Base-by-base conservation (phyloP, 805 yeast species). In the Schwanniomyces sp. region DNA sequence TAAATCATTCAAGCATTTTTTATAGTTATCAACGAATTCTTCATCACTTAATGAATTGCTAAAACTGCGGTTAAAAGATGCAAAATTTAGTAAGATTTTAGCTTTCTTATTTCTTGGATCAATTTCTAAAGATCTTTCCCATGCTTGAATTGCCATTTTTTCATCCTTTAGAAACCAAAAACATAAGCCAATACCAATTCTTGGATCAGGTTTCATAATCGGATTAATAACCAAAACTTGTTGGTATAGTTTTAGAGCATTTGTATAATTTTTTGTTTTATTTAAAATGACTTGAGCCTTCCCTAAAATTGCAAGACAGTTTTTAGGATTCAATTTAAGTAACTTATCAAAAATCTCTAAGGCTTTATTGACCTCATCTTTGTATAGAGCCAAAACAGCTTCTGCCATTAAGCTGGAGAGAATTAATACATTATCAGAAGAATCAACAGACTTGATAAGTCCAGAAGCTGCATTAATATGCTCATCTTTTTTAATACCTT, bases 131-230 rank as follows among this genome's bases (percentile, higher is more conserved):
- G 89, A 78, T 59, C 97, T 79, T 52, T 80, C 79, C 97, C 98
- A 94, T 0, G 98, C 86, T 43, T 72, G 70, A 6, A 78, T 60
- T 0, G 99, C 98, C 72, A 89, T 79, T 44, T 78, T 79, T 52
- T 81, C 79, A 63, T 89, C 96, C 44, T 86, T 86, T 51, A 94
- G 71, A 50, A 81, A 81, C 97, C 97, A 94, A 62, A 85, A 92
- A 66, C 97, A 91, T 53, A 94, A 71, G 30, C 99, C 99, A 51
- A 92, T 82, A 26, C 98, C 99, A 50, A 94, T 79, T 66, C 99
- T 78, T 16, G 97, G 95, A 69, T 92, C 97, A 4, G 98, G 97
- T 55, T 80, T 79, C 55, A 86, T 70, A 32, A 86, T 63, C 2
- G 97, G 97, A 52, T 90, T 85, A 43, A 84, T 74, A 29, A 85